phyloP scores from a whole-genome alignment of 495 filamentous ascomycete genomes.

The Evansstolkia leycettana region DNA sequence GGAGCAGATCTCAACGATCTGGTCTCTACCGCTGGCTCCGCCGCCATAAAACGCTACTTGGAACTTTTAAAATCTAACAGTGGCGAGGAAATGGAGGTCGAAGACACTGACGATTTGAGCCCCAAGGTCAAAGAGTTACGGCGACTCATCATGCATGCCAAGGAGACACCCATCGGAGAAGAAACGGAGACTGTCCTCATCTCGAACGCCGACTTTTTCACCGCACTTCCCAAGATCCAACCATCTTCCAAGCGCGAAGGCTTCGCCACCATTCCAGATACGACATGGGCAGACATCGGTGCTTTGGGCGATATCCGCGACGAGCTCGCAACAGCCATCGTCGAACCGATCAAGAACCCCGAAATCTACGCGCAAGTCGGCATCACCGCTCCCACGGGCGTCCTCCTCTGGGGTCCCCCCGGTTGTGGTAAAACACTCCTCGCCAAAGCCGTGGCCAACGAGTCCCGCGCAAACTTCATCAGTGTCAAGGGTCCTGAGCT shows the following conservation, averaged over 20 bases:
- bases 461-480: slow-evolving; percentile 94
- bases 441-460: slow-evolving; percentile 92
- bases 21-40: slow-evolving; percentile 59
- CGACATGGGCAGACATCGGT: slow-evolving; percentile 88
- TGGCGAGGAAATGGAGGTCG: slow-evolving; percentile 42
- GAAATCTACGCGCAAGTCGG: slow-evolving; percentile 70
- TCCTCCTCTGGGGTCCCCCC: slow-evolving; percentile 92
- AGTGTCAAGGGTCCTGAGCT: slow-evolving; percentile 92
- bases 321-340: slow-evolving; percentile 75
- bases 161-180: slow-evolving; percentile 33
- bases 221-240: slow-evolving; percentile 73
- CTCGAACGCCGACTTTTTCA: slow-evolving; percentile 55
- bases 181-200: slow-evolving; percentile 34
- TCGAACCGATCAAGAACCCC: slow-evolving; percentile 81
- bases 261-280: slow-evolving; percentile 94
- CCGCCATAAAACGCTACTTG: slow-evolving; percentile 49
- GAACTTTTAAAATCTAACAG: slow-evolving; percentile 38
- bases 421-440: slow-evolving; percentile 96
- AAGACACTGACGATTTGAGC: slow-evolving; percentile 24
- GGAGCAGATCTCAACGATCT: slow-evolving; percentile 85
- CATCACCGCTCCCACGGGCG: slow-evolving; percentile 78
- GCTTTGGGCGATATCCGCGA: slow-evolving; percentile 69
- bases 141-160: slow-evolving; percentile 41
- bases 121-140: slow-evolving; percentile 36
- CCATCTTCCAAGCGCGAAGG: slow-evolving; percentile 92